Evolutionary conservation across 2,329 filamentous ascomycete genomes (phyloP).

Genomic region (Dothistroma pini): DNA sequence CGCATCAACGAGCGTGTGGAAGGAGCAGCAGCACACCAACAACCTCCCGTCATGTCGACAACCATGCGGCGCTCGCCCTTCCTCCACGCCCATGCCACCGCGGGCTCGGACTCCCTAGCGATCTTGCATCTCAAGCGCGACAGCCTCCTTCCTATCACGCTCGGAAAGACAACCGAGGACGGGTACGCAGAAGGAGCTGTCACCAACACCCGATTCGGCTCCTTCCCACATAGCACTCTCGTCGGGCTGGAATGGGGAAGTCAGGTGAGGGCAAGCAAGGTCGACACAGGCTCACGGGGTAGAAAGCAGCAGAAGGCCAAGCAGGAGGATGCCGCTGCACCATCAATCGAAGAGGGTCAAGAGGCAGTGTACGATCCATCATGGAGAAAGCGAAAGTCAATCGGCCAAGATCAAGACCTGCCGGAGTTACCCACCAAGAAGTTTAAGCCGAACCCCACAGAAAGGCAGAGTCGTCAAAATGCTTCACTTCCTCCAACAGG

Average conservation of each 20-base stretch:
- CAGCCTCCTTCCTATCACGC: conserved; percentile 70
- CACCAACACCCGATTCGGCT: conserved; percentile 91
- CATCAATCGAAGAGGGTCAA: not conserved
- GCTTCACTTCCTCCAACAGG: conserved; percentile 14
- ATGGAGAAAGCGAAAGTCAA: conserved; percentile 44
- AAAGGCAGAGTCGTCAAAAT: conserved; percentile 29
- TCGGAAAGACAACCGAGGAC: conserved; percentile 40
- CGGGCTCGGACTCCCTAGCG: conserved; percentile 65
- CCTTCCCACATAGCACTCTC: conserved; percentile 53
- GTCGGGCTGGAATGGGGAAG: conserved; percentile 82
- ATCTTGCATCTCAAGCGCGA: conserved; percentile 88
- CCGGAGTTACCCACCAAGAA: conserved; percentile 31
- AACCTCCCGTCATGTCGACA: conserved; percentile 1
- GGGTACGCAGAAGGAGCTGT: conserved; percentile 45
- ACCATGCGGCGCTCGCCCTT: conserved; percentile 62
- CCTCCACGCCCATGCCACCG: conserved; percentile 62
- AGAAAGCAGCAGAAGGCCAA: conserved; percentile 58
- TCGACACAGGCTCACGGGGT: conserved; percentile 87
- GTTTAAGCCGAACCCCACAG: conserved; percentile 30
- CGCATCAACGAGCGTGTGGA: not conserved
- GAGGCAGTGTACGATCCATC: conserved; percentile 4
- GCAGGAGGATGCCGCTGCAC: conserved; percentile 35
- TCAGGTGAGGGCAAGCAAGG: conserved; percentile 82
- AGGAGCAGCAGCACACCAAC: not conserved
- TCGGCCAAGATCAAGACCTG: conserved; percentile 29